Conservation (phyloP, 371 early-diverging fungal genomes). For the Mucor circinelloides region DNA sequence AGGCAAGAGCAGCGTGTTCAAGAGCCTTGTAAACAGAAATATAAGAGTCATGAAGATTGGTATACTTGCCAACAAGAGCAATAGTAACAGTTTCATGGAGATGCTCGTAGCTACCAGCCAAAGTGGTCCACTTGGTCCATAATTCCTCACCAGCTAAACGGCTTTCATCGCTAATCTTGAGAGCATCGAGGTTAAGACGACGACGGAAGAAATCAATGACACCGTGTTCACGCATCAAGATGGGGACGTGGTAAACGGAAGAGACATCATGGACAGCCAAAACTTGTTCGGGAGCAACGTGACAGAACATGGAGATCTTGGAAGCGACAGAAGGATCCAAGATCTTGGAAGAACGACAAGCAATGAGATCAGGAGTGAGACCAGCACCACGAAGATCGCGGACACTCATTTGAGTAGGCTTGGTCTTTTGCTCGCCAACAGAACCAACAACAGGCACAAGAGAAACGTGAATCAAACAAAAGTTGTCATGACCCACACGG, state of each 20-base stretch:
- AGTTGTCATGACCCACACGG: slow-evolving; percentile 96
- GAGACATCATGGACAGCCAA: slow-evolving; percentile 94
- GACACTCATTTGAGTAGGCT: slow-evolving; percentile 96
- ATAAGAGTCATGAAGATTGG: slow-evolving; percentile 94
- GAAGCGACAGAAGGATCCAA: slow-evolving; percentile 80
- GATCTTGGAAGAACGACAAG: slow-evolving; percentile 88
- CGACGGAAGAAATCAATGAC: slow-evolving; percentile 79
- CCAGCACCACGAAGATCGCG: slow-evolving; percentile 95
- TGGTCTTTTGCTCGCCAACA: slow-evolving; percentile 99
- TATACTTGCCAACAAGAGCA: slow-evolving; percentile 97
- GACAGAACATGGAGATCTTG: slow-evolving; percentile 99
- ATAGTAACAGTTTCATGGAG: slow-evolving; percentile 86
- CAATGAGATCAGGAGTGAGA: slow-evolving; percentile 94
- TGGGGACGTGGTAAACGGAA: slow-evolving; percentile 96
- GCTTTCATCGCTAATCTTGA: slow-evolving; percentile 54
- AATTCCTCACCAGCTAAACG: slow-evolving; percentile 61
- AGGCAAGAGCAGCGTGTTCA: slow-evolving; percentile 89
- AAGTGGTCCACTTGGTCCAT: slow-evolving; percentile 83
- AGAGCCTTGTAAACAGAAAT: slow-evolving; percentile 96
- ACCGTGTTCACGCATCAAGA: slow-evolving; percentile 86
- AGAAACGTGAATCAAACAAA: slow-evolving; percentile 96
- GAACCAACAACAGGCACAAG: slow-evolving; percentile 97
- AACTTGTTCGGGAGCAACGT: slow-evolving; percentile 87
- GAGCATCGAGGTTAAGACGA: slow-evolving; percentile 73
- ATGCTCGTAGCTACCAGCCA: slow-evolving; percentile 79